Percentiles rank a stretch among this genome's conserved stretches.
phyloP scores from a whole-genome alignment of 352 stramenopile species.

The Phytophthora pisi region DNA sequence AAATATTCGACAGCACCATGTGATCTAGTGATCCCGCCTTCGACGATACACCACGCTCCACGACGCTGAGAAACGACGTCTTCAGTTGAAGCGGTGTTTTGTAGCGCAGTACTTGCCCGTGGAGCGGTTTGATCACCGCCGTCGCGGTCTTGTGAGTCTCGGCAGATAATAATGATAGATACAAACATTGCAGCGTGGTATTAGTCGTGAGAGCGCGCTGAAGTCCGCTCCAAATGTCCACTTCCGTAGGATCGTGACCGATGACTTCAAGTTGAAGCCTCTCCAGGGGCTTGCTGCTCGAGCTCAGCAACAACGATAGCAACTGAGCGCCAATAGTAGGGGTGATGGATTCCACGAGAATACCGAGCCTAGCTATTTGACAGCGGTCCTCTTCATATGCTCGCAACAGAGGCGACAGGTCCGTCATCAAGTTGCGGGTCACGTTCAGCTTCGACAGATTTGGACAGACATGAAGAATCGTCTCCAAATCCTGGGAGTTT shows the following conservation, averaged over 20 bases:
- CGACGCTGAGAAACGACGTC: constrained; percentile 34
- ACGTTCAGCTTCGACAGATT: constrained; percentile 30
- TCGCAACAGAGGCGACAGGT: constrained; percentile 25
- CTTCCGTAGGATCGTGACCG: neutral
- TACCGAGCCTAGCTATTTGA: constrained; percentile 21
- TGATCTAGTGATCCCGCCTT: constrained; percentile 28
- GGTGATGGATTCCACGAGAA: constrained; percentile 20
- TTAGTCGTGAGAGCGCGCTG: constrained; percentile 17
- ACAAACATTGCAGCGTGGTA: constrained; percentile 16
- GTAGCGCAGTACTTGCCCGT: constrained; percentile 27
- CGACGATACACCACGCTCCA: constrained; percentile 14
- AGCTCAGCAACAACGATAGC: constrained; percentile 12
- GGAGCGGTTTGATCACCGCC: constrained; percentile 15
- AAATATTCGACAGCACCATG: constrained; percentile 36
- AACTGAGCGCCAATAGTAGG: constrained; percentile 24
- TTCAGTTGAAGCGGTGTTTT: constrained; percentile 22
- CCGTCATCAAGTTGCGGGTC: constrained; percentile 12
- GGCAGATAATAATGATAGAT: constrained; percentile 10
- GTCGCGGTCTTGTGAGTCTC: neutral
- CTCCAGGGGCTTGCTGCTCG: constrained; percentile 18
- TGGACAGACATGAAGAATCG: constrained; percentile 30
- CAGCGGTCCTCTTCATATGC: constrained; percentile 17
- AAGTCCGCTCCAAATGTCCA: constrained; percentile 20
- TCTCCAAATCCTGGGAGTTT: constrained; percentile 15
- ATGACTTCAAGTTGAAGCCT: constrained; percentile 25